Base-by-base conservation (phyloP, 169 alveolate species). In the Eimeria maxima region DNA sequence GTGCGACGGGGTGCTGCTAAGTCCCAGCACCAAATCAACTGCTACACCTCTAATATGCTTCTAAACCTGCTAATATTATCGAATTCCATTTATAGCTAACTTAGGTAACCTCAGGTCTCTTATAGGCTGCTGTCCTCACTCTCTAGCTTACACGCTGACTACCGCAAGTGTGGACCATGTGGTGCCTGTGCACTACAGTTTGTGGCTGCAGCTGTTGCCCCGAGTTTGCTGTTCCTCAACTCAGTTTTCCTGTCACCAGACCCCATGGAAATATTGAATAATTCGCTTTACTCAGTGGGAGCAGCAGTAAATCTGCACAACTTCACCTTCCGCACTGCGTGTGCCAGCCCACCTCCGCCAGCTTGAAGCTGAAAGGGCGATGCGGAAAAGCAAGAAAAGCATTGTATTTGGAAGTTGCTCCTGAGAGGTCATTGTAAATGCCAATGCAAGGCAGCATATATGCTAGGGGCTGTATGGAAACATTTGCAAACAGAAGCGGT, bases 161-260 rank as follows among this genome's bases (percentile, higher is more conserved):
- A n/a, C n/a, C n/a, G n/a, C n/a, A n/a, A n/a, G n/a, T n/a, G n/a
- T n/a, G n/a, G n/a, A n/a, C n/a, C n/a, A n/a, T n/a, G n/a, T n/a
- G n/a, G n/a, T n/a, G n/a, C n/a, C n/a, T n/a, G n/a, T n/a, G n/a
- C n/a, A n/a, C n/a, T n/a, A n/a, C n/a, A n/a, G 81, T 63, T 47
- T 86, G 93, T 63, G 81, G 83, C 81, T 63, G 81, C 65, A 57
- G 93, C 93, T 42, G 87, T 18, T 27, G 65, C 87, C 16, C 65
- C 24, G 14, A 22, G 22, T 38, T 44, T 44, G 65, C 29, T 76
- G 10, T 76, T 76, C 60, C 4, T 20, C 20, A 22, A 4, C 45
- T 20, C 7, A 18, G 38, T 20, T 76, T 76, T 22, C 24, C 22
- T 76, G 29, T 42, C 47, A 69, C 5, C n/a, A 50, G 11, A 50